Conservation (phyloP, 2,329 filamentous ascomycete genomes). For the Monosporascus sp. region DNA sequence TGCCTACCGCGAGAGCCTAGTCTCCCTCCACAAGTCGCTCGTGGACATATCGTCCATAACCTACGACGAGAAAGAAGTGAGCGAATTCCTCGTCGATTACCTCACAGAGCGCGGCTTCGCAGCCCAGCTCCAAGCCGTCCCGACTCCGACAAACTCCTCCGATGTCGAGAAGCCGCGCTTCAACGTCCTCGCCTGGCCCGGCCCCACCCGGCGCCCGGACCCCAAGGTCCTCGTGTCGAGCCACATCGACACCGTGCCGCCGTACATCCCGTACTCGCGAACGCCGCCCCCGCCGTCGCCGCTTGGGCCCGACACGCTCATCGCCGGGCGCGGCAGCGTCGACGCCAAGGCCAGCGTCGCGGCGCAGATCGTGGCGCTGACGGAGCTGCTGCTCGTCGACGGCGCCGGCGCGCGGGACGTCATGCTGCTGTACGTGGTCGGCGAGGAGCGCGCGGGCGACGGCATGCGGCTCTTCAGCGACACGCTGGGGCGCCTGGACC, state of each 20-base stretch:
- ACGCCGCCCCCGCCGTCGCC: conserved; percentile 31
- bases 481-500: conserved; percentile 20
- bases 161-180: conserved; percentile 42
- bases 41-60: conserved; percentile 68
- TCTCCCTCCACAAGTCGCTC: conserved; percentile 71
- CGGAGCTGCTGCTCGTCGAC: conserved; percentile 43
- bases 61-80: conserved; percentile 63
- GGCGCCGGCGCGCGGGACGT: conserved; percentile 40
- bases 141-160: conserved; percentile 25
- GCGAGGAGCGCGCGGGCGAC: conserved; percentile 75
- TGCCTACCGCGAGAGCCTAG: conserved; percentile 46
- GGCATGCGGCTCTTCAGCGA: conserved; percentile 65
- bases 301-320: conserved; percentile 42
- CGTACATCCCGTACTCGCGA: conserved; percentile 64
- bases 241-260: conserved; percentile 78
- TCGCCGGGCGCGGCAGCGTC: conserved; percentile 69
- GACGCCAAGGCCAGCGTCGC: conserved; percentile 69
- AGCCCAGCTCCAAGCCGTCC: conserved; percentile 37
- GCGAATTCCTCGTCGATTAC: conserved; percentile 62
- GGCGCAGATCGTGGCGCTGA: conserved; percentile 65
- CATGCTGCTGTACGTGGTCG: conserved; percentile 65
- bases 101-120: conserved; percentile 46
- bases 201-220: conserved; percentile 39
- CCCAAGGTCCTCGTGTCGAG: conserved; percentile 65
- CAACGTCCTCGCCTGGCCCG: conserved; percentile 70